These are phyloP conservation scores for Rhynchospora tenuis DNA, from an alignment of 176 grass and related monocot species.

Conservation along the genomic window DNA sequence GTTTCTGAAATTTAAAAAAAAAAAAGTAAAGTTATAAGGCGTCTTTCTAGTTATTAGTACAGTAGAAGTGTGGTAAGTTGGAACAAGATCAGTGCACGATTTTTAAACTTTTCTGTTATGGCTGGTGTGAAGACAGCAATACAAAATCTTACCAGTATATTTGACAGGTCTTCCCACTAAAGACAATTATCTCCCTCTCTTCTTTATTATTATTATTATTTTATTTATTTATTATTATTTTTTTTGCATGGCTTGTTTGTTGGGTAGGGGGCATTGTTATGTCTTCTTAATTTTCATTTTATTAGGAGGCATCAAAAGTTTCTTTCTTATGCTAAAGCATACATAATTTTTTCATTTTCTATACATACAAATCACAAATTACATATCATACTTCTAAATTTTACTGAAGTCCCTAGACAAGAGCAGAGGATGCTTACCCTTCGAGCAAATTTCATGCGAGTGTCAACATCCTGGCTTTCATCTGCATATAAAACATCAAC, in stretches of 20 bases:
- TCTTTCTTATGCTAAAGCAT: slow-evolving; percentile 6
- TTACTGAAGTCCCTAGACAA: neutral
- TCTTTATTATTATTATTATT: too few species aligned
- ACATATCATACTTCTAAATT: neutral
- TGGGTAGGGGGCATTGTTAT: neutral
- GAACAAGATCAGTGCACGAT: neutral
- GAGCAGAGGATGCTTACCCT: slow-evolving; percentile 52
- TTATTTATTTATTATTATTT: too few species aligned
- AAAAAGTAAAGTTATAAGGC: slow-evolving; percentile 8
- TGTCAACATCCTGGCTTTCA: slow-evolving; percentile 43
- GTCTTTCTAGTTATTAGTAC: neutral
- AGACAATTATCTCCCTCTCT: too few species aligned
- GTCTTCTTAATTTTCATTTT: neutral
- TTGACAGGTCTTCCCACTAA: neutral
- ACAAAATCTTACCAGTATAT: neutral
- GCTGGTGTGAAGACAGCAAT: neutral
- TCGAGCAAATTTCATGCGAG: slow-evolving; percentile 46
- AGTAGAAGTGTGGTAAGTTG: neutral
- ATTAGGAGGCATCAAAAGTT: neutral
- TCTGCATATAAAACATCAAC: slow-evolving; percentile 34
- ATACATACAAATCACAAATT: neutral
- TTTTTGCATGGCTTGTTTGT: neutral
- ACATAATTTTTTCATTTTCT: slow-evolving; percentile 15
- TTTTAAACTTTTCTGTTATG: neutral
- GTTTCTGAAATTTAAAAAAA: slow-evolving; percentile 41